Evolutionary conservation across 768 basidiomycete species (phyloP), one percentile per base, ranked within the genome.

Genomic region (Tylopilus intermedius): DNA sequence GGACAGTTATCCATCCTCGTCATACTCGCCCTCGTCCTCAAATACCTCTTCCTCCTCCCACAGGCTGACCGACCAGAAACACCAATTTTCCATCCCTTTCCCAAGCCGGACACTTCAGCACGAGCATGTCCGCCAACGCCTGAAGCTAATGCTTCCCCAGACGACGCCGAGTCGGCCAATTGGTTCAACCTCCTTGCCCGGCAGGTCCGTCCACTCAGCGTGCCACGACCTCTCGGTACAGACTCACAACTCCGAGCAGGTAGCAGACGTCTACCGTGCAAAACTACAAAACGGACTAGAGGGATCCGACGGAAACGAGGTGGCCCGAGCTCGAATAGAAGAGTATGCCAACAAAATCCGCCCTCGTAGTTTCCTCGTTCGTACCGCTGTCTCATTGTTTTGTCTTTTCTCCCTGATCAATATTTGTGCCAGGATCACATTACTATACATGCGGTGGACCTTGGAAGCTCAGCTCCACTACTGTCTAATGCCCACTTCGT

Each of bases 1-100:
- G 95, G 95, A 51, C 95, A 98, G 69, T 76, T 91, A 21, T 94
- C 93, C 24, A 86, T 99, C 61, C 74, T 92, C 41, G 62, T 87
- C 47, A 77, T 94, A 44, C 78, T 90, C 27, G 77, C 76, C 44
- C 72, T 94, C 56, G 81, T 99, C 66, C 82, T 99, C 71, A 90
- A 90, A 65, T 98, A 96, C 72, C 84, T 98, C 51, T 96, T 99
- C 65, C 85, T 99, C 57, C 91, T 96, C 61, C 82, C 89, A 6
- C 76, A 82, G 26, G 74, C 79, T 53, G 71, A 78, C 57, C 77
- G 78, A 0, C 76, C 79, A 61, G 79, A 80, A 56, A 74, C 76
- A 0, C 74, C 79, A 1, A 74, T 78, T 32, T 86, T 83, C 67
- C 84, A 82, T 60, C 80, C 83, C 3, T 76, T 76, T 53, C 71